Base-by-base conservation (phyloP, 495 filamentous ascomycete species). In the Sabuloglossum arenarium region DNA sequence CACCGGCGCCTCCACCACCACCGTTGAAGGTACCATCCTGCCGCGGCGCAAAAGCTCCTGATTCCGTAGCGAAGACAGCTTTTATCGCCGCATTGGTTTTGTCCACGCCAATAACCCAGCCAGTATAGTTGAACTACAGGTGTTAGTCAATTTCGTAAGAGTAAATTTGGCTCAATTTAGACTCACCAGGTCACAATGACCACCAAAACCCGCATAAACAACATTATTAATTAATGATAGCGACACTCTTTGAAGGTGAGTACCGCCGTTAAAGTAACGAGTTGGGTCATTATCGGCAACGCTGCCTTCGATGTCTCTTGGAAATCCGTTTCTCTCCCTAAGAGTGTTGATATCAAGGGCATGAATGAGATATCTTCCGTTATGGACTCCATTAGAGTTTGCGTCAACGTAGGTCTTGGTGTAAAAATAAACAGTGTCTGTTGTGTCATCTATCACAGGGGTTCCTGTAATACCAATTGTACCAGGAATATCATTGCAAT, bases 1-100 rank as follows among this genome's bases (percentile, higher is more conserved):
- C 66, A 9, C 72, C 71, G 23, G 64, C 69, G 54, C 66, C 62
- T 27, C 69, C 70, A 24, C 69, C 69, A 24, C 63, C 63, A 14
- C 62, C 62, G 23, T 62, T 60, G n/a, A 62, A 28, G 52, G 16
- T 59, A 56, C 39, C 62, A 16, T 64, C 56, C 11, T 60, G 56
- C 30, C 62, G 61, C 62, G 19, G 50, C 6, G 29, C 54, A 45
- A 60, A 61, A n/a, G 50, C 57, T 3, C 64, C 61, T 4, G 63
- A 62, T 58, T 72, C 68, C 30, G 63, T 68, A 29, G 66, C 67
- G 34, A 63, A 72, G 6, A 11, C 32, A 27, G 59, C 59, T 21
- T 59, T 54, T 6, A 53, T 45, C 23, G 42, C 50, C 25, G 25
- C 29, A 10, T 1, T 27, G 31, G 37, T 34, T 2, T 31, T 59